Evolutionary conservation across 2,329 filamentous ascomycete species (phyloP), one percentile per base, ranked within the genome.

Genomic region (Bertia moriformis): DNA sequence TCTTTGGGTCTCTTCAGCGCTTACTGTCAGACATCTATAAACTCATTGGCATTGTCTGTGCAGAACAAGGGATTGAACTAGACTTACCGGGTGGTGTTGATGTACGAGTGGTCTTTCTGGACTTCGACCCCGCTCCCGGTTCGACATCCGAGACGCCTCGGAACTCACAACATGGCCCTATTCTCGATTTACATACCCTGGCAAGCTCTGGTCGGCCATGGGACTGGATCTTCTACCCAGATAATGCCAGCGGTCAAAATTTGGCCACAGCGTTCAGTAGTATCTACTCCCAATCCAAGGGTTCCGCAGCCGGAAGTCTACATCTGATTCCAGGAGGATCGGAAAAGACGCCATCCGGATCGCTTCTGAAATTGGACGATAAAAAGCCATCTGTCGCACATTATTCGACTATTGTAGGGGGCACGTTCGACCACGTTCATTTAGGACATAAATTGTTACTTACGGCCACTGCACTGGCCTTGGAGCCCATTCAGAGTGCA

Each of bases 401-500:
- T 17, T 35, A 35, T 17, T 35, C 32, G 7, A 15, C 17, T 10
- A 7, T 18, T 18, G 32, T 35, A 35, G 32, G 32, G 15, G 32
- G 32, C 10, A 35, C 32, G 7, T 35, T 35, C 15, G 32, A 35
- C 32, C 32, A 35, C 15, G 10, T 35, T 12, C 32, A 35, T 35
- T 7, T 35, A 7, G 32, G 32, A 17, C 32, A 35, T 17, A 35
- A 35, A 35, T 15, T 35, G 12, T 15, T 35, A 7, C 15, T 35
- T 7, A 35, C 32, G 12, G 32, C 32, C 32, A 35, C 32, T 35
- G 32, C 32, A 18, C 15, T 35, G 15, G 10, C 32, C 15, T 15
- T 35, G 15, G 32, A 35, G 15, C 32, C 32, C 10, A 15, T 35
- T 7, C 10, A 29, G n/a, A n/a, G n/a, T 10, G 10, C n/a, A 10